A percentile compares a stretch with the other conserved stretches of the same genome.
Evolutionary conservation across 2,329 filamentous ascomycete genomes (phyloP).

Genomic region (Chalaropsis ovoidea): DNA sequence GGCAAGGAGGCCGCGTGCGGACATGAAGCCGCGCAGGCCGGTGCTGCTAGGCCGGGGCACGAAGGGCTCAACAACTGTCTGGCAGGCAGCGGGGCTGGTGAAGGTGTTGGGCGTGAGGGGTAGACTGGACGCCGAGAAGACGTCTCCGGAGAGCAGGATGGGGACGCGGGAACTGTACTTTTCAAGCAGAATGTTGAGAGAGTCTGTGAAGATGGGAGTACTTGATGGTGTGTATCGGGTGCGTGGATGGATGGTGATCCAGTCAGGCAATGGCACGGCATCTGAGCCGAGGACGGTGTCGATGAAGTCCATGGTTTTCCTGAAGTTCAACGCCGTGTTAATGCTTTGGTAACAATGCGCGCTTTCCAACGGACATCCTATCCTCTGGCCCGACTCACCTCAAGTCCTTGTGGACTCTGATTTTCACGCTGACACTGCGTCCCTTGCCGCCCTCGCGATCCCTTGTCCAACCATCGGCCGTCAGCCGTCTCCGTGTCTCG

Average conservation of each 20-base stretch:
- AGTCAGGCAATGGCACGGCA: constrained; percentile 47
- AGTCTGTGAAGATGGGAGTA: constrained; percentile 50
- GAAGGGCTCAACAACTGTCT: constrained; percentile 28
- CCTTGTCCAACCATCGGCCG: constrained; percentile 43
- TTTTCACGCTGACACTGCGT: constrained; percentile 59
- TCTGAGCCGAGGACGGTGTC: constrained; percentile 47
- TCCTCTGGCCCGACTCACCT: constrained; percentile 32
- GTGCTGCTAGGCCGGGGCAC: constrained; percentile 36
- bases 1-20: constrained; percentile 55
- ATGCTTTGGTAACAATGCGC: not conserved
- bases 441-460: constrained; percentile 39
- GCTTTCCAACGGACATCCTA: not conserved
- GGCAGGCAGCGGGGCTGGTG: constrained; percentile 29
- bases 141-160: constrained; percentile 58
- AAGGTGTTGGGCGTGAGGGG: constrained; percentile 32
- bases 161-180: constrained; percentile 48
- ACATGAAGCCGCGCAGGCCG: constrained; percentile 55
- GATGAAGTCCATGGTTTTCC: constrained; percentile 52
- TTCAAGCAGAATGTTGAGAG: constrained; percentile 46
- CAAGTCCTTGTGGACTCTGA: constrained; percentile 56
- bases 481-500: constrained; percentile 45
- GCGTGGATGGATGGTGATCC: constrained; percentile 61
- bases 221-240: constrained; percentile 51
- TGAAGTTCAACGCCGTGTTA: constrained; percentile 26
- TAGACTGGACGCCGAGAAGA: constrained; percentile 47